These are phyloP conservation scores for Exophiala lecanii-corni DNA, from an alignment of 2,329 filamentous ascomycete species.

Conservation along the genomic window DNA sequence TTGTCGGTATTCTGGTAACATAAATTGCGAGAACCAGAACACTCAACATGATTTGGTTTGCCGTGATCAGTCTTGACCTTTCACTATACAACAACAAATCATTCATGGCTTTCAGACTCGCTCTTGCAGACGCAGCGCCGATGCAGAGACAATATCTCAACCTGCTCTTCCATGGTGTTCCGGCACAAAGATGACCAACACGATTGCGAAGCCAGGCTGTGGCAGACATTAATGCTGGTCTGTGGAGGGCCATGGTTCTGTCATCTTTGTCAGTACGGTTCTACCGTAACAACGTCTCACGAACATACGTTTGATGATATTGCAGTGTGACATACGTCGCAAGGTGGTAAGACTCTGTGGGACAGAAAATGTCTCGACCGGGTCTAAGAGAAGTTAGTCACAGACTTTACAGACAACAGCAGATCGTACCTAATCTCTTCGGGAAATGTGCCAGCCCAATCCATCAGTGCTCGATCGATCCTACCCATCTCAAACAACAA, in stretches of 20 bases:
- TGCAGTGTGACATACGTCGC: slow-evolving; percentile 10
- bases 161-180: slow-evolving; percentile 3
- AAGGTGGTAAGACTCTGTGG: slow-evolving; percentile 6
- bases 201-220: slow-evolving; percentile 6
- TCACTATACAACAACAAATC: slow-evolving; percentile 3
- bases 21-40: slow-evolving; percentile 5
- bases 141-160: slow-evolving; percentile 5
- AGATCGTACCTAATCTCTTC: slow-evolving; percentile 7
- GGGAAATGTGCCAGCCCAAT: slow-evolving; percentile 3
- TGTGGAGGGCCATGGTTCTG: slow-evolving; percentile 8
- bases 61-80: not conserved
- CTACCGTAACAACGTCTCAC: not conserved
- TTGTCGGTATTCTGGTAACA: slow-evolving; percentile 4
- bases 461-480: slow-evolving; percentile 1
- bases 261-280: not conserved
- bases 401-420: not conserved
- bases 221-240: slow-evolving; percentile 9
- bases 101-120: slow-evolving; percentile 2
- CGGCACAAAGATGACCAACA: slow-evolving; percentile 5
- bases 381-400: not conserved
- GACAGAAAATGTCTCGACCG: slow-evolving; percentile 6
- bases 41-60: slow-evolving; percentile 1
- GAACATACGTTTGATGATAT: slow-evolving; percentile 6
- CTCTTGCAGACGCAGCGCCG: slow-evolving; percentile 4
- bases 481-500: slow-evolving; percentile 5